Evolutionary conservation across 345 rosid species (phyloP).

Genomic region (Dimocarpus longan): DNA sequence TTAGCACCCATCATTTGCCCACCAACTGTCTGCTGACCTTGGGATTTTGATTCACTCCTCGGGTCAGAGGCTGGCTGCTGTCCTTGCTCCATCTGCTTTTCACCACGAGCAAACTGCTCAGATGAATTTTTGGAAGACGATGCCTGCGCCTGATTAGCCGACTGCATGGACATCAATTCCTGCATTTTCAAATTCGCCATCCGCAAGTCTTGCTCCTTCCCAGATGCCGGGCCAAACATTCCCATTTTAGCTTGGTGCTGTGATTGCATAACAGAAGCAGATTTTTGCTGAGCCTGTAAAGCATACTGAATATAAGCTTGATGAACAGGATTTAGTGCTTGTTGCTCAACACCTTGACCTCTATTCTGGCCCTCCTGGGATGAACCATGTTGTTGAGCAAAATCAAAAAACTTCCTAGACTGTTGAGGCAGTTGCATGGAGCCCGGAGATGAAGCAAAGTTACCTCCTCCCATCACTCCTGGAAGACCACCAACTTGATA

Average conservation of each 20-base stretch:
- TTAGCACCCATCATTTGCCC: constrained; percentile 66
- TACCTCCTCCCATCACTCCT: constrained; percentile 73
- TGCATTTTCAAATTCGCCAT: constrained; percentile 77
- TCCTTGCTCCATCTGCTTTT: constrained; percentile 67
- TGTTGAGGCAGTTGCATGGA: constrained; percentile 85
- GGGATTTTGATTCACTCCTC: constrained; percentile 61
- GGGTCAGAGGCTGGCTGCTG: constrained; percentile 54
- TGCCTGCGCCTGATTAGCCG: constrained; percentile 73
- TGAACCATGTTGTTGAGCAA: constrained; percentile 70
- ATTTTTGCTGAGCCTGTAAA: constrained; percentile 71
- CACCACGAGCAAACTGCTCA: constrained; percentile 64
- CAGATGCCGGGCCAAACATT: constrained; percentile 49
- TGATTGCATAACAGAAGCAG: constrained; percentile 47
- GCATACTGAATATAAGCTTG: constrained; percentile 89
- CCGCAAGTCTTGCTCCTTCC: constrained; percentile 71
- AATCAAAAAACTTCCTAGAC: constrained; percentile 75
- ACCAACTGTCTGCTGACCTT: constrained; percentile 46
- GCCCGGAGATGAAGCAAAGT: constrained; percentile 61
- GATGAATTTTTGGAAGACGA: constrained; percentile 73
- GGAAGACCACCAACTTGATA: constrained; percentile 77
- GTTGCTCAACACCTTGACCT: constrained; percentile 61
- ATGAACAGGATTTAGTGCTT: constrained; percentile 68
- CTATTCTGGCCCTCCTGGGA: constrained; percentile 73
- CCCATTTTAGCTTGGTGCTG: constrained; percentile 86
- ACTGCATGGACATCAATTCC: constrained; percentile 75